Evolutionary conservation across 2,329 filamentous ascomycete species (phyloP), one percentile per base, ranked within the genome.

Genomic region (Botrytis galanthina): DNA sequence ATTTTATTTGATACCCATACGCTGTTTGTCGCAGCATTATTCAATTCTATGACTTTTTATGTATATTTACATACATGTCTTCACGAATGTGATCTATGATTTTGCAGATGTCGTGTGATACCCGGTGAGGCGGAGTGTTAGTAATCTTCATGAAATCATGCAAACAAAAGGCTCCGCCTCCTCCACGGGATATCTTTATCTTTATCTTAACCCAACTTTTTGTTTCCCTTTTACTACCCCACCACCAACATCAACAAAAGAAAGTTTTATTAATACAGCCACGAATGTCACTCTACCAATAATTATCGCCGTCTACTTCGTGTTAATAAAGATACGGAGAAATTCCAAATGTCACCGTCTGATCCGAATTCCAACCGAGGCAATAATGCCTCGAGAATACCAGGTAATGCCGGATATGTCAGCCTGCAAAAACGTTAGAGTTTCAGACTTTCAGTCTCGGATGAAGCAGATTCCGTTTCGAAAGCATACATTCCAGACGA

Each of bases 1-100:
- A 39, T 70, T 70, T 26, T 73, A 48, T 73, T 72, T 72, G 70
- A 72, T 72, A 72, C 71, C 71, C 62, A 46, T n/a, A 48, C 10
- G 62, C 69, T 64, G 59, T 64, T 46, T 48, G 10, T 32, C 62
- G 32, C 59, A 63, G 66, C 48, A 16, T n/a, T 39, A 48, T 71
- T 63, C 57, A 64, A 64, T 64, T 71, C 57, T 51, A 42, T 63
- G 22, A 44, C 14, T 71, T 51, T 22, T 71, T 22, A 57, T 57
- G n/a, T 18, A 57, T 9, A 9, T 57, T 4, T 35, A 7, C 29
- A 69, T 26, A 16, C 64, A 67, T 37, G 22, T 6, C n/a, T 68
- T 42, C 35, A 57, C 26, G 26, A 54, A 57, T 2, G 12, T 42
- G 18, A 14, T 39, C 14, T 7, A 14, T 20, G 22, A 51, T 42